Base-by-base conservation (phyloP, 2,329 filamentous ascomycete genomes). In the Knufia fluminis region DNA sequence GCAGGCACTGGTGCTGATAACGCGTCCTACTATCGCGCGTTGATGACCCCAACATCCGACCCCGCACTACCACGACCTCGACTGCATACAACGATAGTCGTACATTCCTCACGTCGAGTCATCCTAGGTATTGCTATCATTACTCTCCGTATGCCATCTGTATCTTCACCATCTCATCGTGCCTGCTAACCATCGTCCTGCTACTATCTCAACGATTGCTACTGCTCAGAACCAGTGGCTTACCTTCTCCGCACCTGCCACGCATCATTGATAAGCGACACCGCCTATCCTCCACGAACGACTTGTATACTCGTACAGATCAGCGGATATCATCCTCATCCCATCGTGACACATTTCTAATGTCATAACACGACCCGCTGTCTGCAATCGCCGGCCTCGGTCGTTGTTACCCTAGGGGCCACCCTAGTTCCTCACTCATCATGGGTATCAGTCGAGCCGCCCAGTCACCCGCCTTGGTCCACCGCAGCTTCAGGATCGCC, bases 371-470 rank as follows among this genome's bases (percentile, higher is more conserved):
- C 6, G 6, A 28, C 26, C 26, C 12, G 12, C 26, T 28, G 26
- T 28, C 26, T 28, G 26, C 26, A 6, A 28, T 28, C 26, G 12
- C 26, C 12, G 26, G 6, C 26, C 26, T 12, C 26, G 26, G 26
- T 28, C 26, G 26, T 28, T n/a, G n/a, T n/a, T n/a, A n/a, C n/a
- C n/a, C 26, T 28, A 6, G 26, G 12, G 12, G 6, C 6, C 26
- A 6, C 26, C 26, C n/a, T 14, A 4, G n/a, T n/a, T 14, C 9
- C 7, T 6, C 36, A 33, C 22, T 19, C 38, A 43, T 9, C 38
- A 49, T 49, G 46, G 35, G 24, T 20, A 40, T 48, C 22, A 42
- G 24, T 14, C 46, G 38, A 23, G 19, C 46, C 14, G 28, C 38
- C n/a, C 39, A 42, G 26, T 43, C 46, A 4, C 16, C 38, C 19